A percentile compares a stretch with the other conserved stretches of the same genome.
phyloP scores from a whole-genome alignment of 371 early-diverging fungal genomes.

The Lichtheimia hyalospora region DNA sequence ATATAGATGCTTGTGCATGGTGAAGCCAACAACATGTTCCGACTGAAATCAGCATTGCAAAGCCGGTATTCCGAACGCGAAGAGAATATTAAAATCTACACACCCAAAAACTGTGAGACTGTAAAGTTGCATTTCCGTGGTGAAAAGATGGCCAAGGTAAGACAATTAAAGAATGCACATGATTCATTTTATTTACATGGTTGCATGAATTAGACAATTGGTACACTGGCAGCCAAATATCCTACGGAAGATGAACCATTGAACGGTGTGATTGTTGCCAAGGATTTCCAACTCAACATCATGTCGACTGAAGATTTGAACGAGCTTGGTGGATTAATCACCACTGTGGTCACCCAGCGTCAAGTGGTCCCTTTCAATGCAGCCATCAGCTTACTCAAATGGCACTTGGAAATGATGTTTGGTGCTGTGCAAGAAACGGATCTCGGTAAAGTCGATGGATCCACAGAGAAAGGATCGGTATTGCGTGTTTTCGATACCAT shows the following conservation, averaged over 20 bases:
- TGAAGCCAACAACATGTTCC: slow-evolving; percentile 98
- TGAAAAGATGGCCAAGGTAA: slow-evolving; percentile 90
- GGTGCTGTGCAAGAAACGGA: slow-evolving; percentile 58
- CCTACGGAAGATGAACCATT: slow-evolving; percentile 69
- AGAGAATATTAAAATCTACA: slow-evolving; percentile 83
- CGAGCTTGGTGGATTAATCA: slow-evolving; percentile 78
- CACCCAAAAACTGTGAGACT: slow-evolving; percentile 95
- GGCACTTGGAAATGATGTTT: slow-evolving; percentile 93
- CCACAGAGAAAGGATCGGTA: slow-evolving; percentile 36
- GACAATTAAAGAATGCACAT: too few relatives aligned
- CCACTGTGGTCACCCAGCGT: slow-evolving; percentile 79
- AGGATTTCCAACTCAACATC: slow-evolving; percentile 88
- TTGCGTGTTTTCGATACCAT: slow-evolving; percentile 78
- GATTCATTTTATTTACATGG: neutral
- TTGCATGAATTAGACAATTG: slow-evolving; percentile 65
- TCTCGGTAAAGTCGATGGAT: slow-evolving; percentile 15
- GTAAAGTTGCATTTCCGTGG: slow-evolving; percentile 93
- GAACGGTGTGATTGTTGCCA: slow-evolving; percentile 84
- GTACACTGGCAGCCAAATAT: slow-evolving; percentile 72
- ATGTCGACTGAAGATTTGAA: slow-evolving; percentile 77
- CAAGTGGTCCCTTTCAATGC: slow-evolving; percentile 78
- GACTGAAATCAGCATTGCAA: slow-evolving; percentile 89
- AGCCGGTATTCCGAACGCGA: slow-evolving; percentile 84
- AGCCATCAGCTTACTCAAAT: slow-evolving; percentile 78
- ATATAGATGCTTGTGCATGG: slow-evolving; percentile 97